phyloP scores from a whole-genome alignment of 177 flowering plant species.

The Vitis hybrid region DNA sequence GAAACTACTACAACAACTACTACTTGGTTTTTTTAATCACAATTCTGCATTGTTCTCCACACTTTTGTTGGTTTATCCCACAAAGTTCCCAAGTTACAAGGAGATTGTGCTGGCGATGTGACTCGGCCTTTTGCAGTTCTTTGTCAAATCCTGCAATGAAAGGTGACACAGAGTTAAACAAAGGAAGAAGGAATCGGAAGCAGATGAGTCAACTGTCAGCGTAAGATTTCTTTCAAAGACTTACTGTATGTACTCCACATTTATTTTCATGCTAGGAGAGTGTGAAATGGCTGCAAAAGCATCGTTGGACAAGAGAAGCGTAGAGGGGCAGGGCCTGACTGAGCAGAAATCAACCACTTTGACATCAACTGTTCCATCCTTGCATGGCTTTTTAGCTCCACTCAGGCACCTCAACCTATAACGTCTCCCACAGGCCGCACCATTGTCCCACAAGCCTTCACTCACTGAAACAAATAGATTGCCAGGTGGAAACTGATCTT shows the following conservation, averaged over 20 bases:
- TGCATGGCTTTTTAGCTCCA: constrained; percentile 14
- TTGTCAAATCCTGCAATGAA: neutral
- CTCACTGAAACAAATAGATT: constrained; percentile 23
- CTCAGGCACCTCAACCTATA: constrained; percentile 22
- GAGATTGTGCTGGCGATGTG: too few species aligned
- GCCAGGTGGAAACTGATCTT: constrained; percentile 25
- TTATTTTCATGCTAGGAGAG: constrained; percentile 12
- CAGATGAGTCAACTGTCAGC: neutral
- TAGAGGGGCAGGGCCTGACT: constrained; percentile 11
- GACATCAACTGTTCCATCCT: constrained; percentile 13
- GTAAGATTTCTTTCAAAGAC: neutral
- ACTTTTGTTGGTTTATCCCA: too few species aligned
- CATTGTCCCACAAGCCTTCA: constrained; percentile 25
- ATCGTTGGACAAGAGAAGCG: constrained; percentile 15
- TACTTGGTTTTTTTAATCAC: too few species aligned
- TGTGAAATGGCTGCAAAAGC: constrained; percentile 17
- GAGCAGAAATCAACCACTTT: constrained; percentile 20
- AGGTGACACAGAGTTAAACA: neutral
- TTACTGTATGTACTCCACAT: constrained; percentile 17
- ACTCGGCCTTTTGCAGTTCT: too few species aligned
- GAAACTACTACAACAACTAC: too few species aligned
- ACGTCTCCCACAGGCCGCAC: constrained; percentile 22
- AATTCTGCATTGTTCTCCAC: too few species aligned
- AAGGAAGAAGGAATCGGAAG: neutral
- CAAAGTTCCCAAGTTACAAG: too few species aligned